A percentile compares a stretch with the other conserved stretches of the same genome.
These are phyloP conservation scores for Syzygium jambos DNA, from an alignment of 345 rosid species.

Conservation along the genomic window DNA sequence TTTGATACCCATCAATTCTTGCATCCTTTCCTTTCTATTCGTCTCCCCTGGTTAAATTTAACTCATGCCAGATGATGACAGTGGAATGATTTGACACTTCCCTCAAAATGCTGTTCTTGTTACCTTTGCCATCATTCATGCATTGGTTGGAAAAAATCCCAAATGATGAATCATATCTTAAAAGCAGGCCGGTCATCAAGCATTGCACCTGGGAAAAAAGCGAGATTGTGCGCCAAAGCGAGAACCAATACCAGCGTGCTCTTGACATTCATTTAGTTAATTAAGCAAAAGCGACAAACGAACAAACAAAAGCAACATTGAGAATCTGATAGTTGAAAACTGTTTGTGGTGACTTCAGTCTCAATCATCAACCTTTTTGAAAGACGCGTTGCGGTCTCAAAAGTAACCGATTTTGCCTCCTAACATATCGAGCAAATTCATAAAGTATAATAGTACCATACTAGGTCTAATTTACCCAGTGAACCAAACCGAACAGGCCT, in stretches of 20 bases:
- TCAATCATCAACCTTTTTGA: not conserved
- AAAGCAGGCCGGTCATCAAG: not conserved
- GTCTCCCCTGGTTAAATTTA: not conserved
- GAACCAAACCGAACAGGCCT: not conserved
- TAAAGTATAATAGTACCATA: not conserved
- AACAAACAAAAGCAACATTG: not conserved
- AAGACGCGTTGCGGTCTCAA: not conserved
- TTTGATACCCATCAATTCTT: not conserved
- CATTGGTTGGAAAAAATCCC: not conserved
- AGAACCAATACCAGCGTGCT: not conserved
- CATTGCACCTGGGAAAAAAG: not conserved
- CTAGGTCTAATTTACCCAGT: not conserved
- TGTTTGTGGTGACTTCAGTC: not conserved
- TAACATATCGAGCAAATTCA: not conserved
- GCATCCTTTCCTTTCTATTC: not conserved
- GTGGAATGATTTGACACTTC: not conserved
- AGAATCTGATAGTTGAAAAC: not conserved
- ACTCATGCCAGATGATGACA: not conserved
- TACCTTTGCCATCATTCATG: not conserved
- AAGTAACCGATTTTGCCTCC: not conserved
- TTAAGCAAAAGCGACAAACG: not conserved
- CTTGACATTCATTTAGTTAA: not conserved
- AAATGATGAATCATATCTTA: not conserved
- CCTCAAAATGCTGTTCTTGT: not conserved
- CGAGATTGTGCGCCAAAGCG: not conserved